Conservation (phyloP, 345 rosid genomes). For the Bruguiera parviflora region DNA sequence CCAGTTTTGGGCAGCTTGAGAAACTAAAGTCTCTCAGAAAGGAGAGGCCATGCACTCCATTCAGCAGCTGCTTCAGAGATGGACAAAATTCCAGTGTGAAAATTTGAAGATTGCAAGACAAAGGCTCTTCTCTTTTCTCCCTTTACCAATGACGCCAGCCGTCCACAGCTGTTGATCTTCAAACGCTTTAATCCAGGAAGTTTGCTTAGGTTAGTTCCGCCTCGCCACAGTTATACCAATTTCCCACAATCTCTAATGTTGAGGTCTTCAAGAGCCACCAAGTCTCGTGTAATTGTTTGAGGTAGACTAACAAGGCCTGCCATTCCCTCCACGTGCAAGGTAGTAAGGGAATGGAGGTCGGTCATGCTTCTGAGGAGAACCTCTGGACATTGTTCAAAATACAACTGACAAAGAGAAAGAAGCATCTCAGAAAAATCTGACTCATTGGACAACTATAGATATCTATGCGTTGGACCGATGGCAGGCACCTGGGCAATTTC, state of each 20-base stretch:
- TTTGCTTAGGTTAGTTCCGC: neutral
- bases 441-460: no score
- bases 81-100: slow-evolving; percentile 2
- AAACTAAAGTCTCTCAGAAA: slow-evolving; percentile 22
- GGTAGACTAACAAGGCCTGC: neutral
- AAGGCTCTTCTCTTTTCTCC: slow-evolving; percentile 2
- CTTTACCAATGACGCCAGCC: slow-evolving; percentile 7
- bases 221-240: slow-evolving; percentile 2
- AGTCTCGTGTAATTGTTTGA: neutral
- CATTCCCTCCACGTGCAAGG: neutral
- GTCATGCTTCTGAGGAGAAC: neutral
- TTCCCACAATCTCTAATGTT: slow-evolving; percentile 4
- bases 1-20: no score
- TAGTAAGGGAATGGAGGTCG: slow-evolving; percentile 7
- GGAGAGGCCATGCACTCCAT: slow-evolving; percentile 26
- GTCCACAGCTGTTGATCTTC: neutral
- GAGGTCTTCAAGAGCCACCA: neutral
- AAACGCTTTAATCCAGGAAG: slow-evolving; percentile 6
- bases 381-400: slow-evolving; percentile 5
- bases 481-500: no score
- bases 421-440: slow-evolving; percentile 17
- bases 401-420: slow-evolving; percentile 2
- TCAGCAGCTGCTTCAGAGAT: slow-evolving; percentile 26
- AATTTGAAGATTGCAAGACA: slow-evolving; percentile 14
- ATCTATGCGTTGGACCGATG: no score